Evolutionary conservation across 768 basidiomycete genomes (phyloP), one percentile per base, ranked within the genome.

Genomic region (Hygrophoropsis aurantiaca): DNA sequence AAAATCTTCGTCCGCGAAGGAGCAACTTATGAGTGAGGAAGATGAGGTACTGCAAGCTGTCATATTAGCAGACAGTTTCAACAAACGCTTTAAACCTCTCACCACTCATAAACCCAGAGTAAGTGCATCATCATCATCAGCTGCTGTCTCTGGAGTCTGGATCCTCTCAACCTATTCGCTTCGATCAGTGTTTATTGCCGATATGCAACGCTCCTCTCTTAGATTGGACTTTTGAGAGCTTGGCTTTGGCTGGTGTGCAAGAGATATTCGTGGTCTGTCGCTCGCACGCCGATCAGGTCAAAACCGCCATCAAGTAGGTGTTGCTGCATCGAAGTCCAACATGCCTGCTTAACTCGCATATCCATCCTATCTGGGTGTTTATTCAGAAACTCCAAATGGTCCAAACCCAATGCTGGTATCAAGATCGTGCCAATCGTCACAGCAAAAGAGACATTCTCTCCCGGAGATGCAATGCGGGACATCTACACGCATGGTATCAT

Each of bases 221-320:
- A 26, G 90, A 92, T 57, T 98, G 95, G 94, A 97, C 97, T 3
- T 85, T 98, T 50, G 97, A 99, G 63, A 88, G 88, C 63, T 80
- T 99, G 27, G 85, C 91, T 23, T 75, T 97, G n/a, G 91, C 93
- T 26, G 93, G 93, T 44, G 93, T 99, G 27, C 90, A 94, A 63
- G 91, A 97, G 69, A 89, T 97, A 49, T 95, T 97, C 64, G 87
- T 99, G 38, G 84, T 98, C 57, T 94, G 94, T 64, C 82, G 90
- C 50, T 94, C 92, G 41, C 90, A 95, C 66, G 82, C 91, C 8
- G 85, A 87, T 42, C 84, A 87, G 57, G 85, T 97, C 58, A 88
- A 91, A 62, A 74, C 79, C 11, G 90, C 85, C 47, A 90, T 97
- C 59, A 80, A 76, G 95, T 95, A 56, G 62, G 84, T 69, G 46